Percentiles rank a stretch among this genome's conserved stretches.
Conservation (phyloP, 2,329 filamentous ascomycete genomes). For the Lachnellula hyalina region DNA sequence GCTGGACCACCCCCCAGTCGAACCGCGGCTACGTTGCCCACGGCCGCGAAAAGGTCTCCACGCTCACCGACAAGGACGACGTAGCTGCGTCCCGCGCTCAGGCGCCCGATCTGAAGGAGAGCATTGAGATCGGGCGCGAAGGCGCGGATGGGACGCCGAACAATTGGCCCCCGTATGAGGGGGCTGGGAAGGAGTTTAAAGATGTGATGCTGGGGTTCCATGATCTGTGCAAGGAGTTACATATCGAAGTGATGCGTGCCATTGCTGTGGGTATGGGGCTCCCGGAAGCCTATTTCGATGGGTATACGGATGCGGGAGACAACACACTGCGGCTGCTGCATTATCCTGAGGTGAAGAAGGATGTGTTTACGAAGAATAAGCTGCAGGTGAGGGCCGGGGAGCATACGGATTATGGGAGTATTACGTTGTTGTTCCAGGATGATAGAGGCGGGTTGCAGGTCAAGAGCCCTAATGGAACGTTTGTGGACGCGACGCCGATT, state of each 20-base stretch:
- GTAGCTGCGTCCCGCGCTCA: constrained; percentile 46
- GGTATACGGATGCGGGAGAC: constrained; percentile 60
- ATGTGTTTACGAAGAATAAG: constrained; percentile 46
- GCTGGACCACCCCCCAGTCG: constrained; percentile 66
- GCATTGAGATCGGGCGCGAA: constrained; percentile 59
- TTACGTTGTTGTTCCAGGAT: constrained; percentile 52
- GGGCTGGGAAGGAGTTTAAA: constrained; percentile 57
- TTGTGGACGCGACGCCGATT: constrained; percentile 80
- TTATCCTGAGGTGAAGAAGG: constrained; percentile 45
- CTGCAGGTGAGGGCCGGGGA: constrained; percentile 43
- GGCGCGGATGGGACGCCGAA: constrained; percentile 60
- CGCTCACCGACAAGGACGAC: constrained; percentile 14
- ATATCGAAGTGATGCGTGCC: constrained; percentile 75
- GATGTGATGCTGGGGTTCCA: constrained; percentile 71
- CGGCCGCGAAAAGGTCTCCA: constrained; percentile 26
- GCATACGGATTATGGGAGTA: constrained; percentile 48
- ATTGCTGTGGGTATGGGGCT: constrained; percentile 78
- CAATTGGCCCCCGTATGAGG: constrained; percentile 60
- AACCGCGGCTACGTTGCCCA: constrained; percentile 67
- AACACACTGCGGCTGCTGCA: constrained; percentile 58
- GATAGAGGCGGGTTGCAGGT: constrained; percentile 46
- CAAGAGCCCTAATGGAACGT: constrained; percentile 67
- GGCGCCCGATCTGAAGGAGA: constrained; percentile 62
- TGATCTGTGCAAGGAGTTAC: constrained; percentile 65
- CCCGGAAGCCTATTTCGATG: constrained; percentile 68